Evolutionary conservation across 2,329 filamentous ascomycete genomes (phyloP).

Genomic region (Orbilia brochopaga): DNA sequence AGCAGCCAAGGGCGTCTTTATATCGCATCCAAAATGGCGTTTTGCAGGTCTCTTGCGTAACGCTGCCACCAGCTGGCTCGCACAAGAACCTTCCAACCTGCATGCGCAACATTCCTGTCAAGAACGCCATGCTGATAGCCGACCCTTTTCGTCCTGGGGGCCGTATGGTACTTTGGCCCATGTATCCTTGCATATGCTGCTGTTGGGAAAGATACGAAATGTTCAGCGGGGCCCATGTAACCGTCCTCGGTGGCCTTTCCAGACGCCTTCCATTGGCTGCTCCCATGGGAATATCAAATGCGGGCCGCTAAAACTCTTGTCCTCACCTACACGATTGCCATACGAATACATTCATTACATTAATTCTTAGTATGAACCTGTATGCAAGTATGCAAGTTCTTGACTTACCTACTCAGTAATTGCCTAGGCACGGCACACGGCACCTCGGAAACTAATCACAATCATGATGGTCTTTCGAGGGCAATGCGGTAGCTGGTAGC

Average conservation of each 20-base stretch:
- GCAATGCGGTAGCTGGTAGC: not conserved
- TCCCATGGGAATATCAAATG: too few species aligned
- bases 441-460: slow-evolving; percentile 1
- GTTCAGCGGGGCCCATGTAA: too few species aligned
- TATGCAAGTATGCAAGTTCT: too few species aligned
- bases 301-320: too few species aligned
- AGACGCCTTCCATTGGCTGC: not conserved
- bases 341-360: too few species aligned
- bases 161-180: too few species aligned
- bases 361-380: too few species aligned
- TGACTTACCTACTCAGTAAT: too few species aligned
- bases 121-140: not conserved
- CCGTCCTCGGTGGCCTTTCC: not conserved
- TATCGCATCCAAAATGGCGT: not conserved
- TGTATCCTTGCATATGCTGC: too few species aligned
- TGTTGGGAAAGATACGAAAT: too few species aligned
- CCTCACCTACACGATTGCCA: too few species aligned
- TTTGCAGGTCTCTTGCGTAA: not conserved
- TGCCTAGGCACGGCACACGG: not conserved
- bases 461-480: not conserved
- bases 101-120: slow-evolving; percentile 2
- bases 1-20: not conserved
- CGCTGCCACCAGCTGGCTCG: not conserved
- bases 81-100: not conserved
- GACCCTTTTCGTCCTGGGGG: too few species aligned